Conservation (phyloP, 495 filamentous ascomycete genomes). For the Podospora australis region DNA sequence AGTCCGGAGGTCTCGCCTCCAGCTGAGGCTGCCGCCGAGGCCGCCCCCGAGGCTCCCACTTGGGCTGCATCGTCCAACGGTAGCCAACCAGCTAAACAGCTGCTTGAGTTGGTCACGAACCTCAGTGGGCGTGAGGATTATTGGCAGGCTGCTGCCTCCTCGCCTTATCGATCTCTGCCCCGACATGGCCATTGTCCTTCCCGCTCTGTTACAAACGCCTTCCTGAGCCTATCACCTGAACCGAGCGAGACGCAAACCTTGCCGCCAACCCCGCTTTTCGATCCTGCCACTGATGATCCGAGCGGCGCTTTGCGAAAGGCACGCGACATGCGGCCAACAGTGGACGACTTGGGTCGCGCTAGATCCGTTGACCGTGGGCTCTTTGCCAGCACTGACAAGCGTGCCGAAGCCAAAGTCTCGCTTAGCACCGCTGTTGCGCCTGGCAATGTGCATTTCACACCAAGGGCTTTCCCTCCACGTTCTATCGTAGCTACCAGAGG, state of each 20-base stretch:
- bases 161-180: slow-evolving; percentile 15
- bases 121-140: slow-evolving; percentile 39
- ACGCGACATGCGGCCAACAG: slow-evolving; percentile 40
- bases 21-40: no score
- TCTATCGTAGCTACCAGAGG: slow-evolving; percentile 25
- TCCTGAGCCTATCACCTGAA: slow-evolving; percentile 32
- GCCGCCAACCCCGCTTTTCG: slow-evolving; percentile 46
- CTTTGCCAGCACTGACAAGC: slow-evolving; percentile 51
- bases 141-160: slow-evolving; percentile 24
- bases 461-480: slow-evolving; percentile 29
- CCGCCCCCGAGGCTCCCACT: no score
- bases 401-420: slow-evolving; percentile 57
- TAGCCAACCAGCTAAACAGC: slow-evolving; percentile 30
- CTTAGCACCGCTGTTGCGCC: slow-evolving; percentile 56
- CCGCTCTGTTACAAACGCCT: slow-evolving; percentile 51
- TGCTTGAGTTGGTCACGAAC: slow-evolving; percentile 33
- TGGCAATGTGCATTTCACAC: slow-evolving; percentile 53
- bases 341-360: slow-evolving; percentile 41
- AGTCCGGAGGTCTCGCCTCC: no score
- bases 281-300: slow-evolving; percentile 32
- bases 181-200: slow-evolving; percentile 34
- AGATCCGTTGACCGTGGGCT: slow-evolving; percentile 52
- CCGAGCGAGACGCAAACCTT: slow-evolving; percentile 33
- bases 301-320: slow-evolving; percentile 34
- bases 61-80: slow-evolving; percentile 39